These are phyloP conservation scores for Schoenoplectus tabernaemontani DNA, from an alignment of 202 grass and related monocot genomes.

Conservation along the genomic window DNA sequence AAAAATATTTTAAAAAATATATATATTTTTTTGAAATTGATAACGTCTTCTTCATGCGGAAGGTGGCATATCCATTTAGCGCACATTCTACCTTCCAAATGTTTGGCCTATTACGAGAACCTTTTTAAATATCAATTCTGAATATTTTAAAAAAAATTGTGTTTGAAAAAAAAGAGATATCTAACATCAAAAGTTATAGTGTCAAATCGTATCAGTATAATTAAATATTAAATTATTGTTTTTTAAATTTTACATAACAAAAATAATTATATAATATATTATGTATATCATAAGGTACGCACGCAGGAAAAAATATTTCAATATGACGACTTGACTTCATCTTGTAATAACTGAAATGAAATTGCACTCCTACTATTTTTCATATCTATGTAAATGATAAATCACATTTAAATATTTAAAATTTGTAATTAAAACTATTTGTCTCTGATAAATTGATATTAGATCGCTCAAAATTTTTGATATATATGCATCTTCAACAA, in stretches of 20 bases:
- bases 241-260: neutral
- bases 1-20: too few species aligned
- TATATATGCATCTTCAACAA: too few species aligned
- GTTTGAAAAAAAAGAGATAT: neutral
- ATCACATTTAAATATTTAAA: too few species aligned
- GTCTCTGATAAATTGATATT: too few species aligned
- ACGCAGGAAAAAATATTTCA: neutral
- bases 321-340: too few species aligned
- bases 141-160: neutral
- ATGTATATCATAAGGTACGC: neutral
- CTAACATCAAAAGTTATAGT: neutral
- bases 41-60: neutral
- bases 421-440: too few species aligned
- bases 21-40: too few species aligned
- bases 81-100: neutral
- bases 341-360: too few species aligned
- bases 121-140: neutral
- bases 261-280: neutral
- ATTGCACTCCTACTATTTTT: too few species aligned
- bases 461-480: too few species aligned
- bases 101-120: neutral
- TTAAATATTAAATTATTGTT: neutral
- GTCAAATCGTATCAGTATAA: neutral
- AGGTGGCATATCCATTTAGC: neutral
- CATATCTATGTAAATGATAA: too few species aligned